These are phyloP conservation scores for Diaporthe citrichinensis DNA, from an alignment of 2,329 filamentous ascomycete genomes.

Conservation along the genomic window DNA sequence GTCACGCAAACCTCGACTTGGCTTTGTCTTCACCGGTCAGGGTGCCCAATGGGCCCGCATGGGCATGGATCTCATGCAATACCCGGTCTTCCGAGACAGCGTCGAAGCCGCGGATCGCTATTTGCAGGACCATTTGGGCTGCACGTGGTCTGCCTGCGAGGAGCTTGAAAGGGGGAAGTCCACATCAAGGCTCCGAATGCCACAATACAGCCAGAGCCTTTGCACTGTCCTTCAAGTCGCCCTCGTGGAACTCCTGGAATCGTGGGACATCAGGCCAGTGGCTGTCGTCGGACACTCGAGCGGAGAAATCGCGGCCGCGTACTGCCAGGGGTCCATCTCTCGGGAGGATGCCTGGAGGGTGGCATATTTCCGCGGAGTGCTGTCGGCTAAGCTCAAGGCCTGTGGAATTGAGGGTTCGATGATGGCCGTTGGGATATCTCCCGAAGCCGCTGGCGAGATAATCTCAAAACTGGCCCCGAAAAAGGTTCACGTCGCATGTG, in stretches of 20 bases:
- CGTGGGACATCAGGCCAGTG: constrained; percentile 43
- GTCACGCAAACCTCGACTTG: not conserved
- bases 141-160: constrained; percentile 3
- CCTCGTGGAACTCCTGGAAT: constrained; percentile 51
- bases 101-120: constrained; percentile 3
- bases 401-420: constrained; percentile 39
- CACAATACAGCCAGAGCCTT: constrained; percentile 39
- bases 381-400: not conserved
- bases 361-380: constrained; percentile 54
- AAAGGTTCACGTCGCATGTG: constrained; percentile 42
- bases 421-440: constrained; percentile 41
- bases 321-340: constrained; percentile 17
- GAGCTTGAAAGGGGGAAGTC: constrained; percentile 25
- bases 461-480: constrained; percentile 40
- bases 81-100: constrained; percentile 27
- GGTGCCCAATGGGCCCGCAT: constrained; percentile 44
- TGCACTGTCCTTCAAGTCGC: constrained; percentile 57
- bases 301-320: constrained; percentile 41
- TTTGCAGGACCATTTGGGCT: constrained; percentile 15
- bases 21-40: constrained; percentile 41
- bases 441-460: constrained; percentile 19
- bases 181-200: constrained; percentile 34
- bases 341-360: constrained; percentile 32
- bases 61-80: constrained; percentile 41
- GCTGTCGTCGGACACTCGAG: constrained; percentile 49